These are phyloP conservation scores for Candida oleophila DNA, from an alignment of 805 yeast species.

Conservation along the genomic window DNA sequence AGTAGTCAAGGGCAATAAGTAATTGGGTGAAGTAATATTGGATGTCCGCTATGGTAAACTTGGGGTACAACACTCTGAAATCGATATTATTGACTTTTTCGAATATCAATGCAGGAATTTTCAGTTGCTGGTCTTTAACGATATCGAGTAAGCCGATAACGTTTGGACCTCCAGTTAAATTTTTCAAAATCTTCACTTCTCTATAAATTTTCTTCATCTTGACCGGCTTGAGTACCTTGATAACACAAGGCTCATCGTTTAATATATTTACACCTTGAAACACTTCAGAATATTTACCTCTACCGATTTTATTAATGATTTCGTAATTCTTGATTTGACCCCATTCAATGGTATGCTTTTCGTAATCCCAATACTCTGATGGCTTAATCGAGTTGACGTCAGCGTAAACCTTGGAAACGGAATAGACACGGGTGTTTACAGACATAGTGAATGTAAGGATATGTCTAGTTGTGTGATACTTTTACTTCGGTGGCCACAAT, in stretches of 20 bases:
- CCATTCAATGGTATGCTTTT: constrained; percentile 49
- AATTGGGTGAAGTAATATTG: constrained; percentile 82
- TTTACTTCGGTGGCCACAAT: too few relatives aligned
- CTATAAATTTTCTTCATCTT: constrained; percentile 89
- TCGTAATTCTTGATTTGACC: constrained; percentile 57
- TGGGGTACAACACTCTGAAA: constrained; percentile 82
- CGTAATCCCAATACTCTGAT: constrained; percentile 83
- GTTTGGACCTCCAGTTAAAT: constrained; percentile 81
- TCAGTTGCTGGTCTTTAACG: constrained; percentile 81
- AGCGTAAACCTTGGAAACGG: constrained; percentile 59
- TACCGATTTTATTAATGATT: constrained; percentile 78
- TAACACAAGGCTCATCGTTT: constrained; percentile 67
- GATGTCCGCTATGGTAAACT: constrained; percentile 71
- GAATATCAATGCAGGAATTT: constrained; percentile 86
- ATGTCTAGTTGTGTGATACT: background rate
- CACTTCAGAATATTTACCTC: constrained; percentile 94
- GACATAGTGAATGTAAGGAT: constrained; percentile 23
- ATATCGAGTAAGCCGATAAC: constrained; percentile 73
- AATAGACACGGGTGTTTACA: constrained; percentile 25
- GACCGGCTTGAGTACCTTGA: constrained; percentile 91
- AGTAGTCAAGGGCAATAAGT: constrained; percentile 78
- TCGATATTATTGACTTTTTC: constrained; percentile 84
- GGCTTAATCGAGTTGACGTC: constrained; percentile 70
- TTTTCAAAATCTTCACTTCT: constrained; percentile 84
- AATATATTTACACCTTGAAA: constrained; percentile 75